Conservation (phyloP, 306 rosid species). For the Pterocarpus macrocarpus region DNA sequence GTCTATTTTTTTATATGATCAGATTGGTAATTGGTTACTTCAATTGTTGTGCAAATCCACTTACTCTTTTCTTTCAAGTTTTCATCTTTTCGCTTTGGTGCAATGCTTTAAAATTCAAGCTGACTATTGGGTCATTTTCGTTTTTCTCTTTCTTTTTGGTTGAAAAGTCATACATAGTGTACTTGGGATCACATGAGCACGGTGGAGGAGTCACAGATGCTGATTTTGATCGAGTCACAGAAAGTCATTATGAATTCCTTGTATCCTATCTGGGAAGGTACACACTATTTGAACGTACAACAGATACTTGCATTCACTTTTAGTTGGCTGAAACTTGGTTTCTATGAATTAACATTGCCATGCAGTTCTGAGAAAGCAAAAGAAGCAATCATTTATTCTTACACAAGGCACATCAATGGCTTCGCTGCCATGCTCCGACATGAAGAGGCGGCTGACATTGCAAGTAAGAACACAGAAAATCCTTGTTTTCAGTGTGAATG, state of each 20-base stretch:
- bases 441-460: slow-evolving; percentile 43
- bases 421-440: slow-evolving; percentile 65
- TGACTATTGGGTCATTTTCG: background rate
- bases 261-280: slow-evolving; percentile 52
- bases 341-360: slow-evolving; percentile 1
- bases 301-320: background rate
- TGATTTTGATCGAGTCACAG: slow-evolving; percentile 58
- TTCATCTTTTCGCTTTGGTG: slow-evolving; percentile 30
- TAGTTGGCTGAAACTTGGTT: background rate
- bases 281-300: background rate
- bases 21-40: background rate
- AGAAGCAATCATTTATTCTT: slow-evolving; percentile 69
- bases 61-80: slow-evolving; percentile 27
- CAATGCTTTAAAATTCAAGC: background rate
- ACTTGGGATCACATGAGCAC: slow-evolving; percentile 81
- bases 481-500: background rate
- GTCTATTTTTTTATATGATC: background rate
- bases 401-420: slow-evolving; percentile 67
- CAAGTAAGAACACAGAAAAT: slow-evolving; percentile 24
- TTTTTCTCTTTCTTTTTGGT: background rate
- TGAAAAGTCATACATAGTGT: slow-evolving; percentile 71
- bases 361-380: slow-evolving; percentile 58
- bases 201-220: slow-evolving; percentile 54
- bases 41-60: slow-evolving; percentile 11
- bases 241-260: slow-evolving; percentile 66